Conservation (phyloP, 1,284 basidiomycete species). For the Cerioporus squamosus region DNA sequence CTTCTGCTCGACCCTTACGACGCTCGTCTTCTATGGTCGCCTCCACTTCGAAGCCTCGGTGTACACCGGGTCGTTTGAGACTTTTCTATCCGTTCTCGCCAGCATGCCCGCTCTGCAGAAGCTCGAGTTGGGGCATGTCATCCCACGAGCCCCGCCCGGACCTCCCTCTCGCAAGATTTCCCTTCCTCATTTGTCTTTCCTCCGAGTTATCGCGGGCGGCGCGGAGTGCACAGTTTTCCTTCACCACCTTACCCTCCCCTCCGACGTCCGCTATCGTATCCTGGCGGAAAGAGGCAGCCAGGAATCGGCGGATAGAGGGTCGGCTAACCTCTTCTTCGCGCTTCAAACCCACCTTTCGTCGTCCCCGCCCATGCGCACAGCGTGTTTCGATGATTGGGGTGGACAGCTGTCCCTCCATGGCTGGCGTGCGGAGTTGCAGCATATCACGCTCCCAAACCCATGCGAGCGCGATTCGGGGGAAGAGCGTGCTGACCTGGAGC, state of each 20-base stretch:
- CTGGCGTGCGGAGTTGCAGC: not conserved
- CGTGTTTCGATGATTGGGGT: not conserved
- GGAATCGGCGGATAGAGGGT: too few species aligned
- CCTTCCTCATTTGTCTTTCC: not conserved
- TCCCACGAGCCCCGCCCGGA: not conserved
- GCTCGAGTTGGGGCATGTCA: slow-evolving; percentile 1
- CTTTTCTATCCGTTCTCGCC: too few species aligned
- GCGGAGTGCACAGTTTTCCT: slow-evolving; percentile 5
- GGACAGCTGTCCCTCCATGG: not conserved
- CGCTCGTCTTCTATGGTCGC: too few species aligned
- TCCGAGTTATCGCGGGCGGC: slow-evolving; percentile 1
- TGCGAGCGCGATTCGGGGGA: too few species aligned
- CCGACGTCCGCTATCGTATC: not conserved
- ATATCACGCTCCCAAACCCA: not conserved
- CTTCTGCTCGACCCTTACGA: too few species aligned
- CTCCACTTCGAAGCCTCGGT: too few species aligned
- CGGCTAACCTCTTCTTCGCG: not conserved
- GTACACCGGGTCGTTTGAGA: too few species aligned
- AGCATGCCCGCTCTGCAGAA: not conserved
- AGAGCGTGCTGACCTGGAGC: too few species aligned
- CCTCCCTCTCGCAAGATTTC: not conserved
- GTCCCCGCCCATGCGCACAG: not conserved
- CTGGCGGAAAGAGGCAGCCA: not conserved
- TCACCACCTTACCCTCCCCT: slow-evolving; percentile 1
- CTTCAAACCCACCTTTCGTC: not conserved